Evolutionary conservation across 768 basidiomycete species (phyloP), one percentile per base, ranked within the genome.

Genomic region (Strobilomyces echinocephalus): DNA sequence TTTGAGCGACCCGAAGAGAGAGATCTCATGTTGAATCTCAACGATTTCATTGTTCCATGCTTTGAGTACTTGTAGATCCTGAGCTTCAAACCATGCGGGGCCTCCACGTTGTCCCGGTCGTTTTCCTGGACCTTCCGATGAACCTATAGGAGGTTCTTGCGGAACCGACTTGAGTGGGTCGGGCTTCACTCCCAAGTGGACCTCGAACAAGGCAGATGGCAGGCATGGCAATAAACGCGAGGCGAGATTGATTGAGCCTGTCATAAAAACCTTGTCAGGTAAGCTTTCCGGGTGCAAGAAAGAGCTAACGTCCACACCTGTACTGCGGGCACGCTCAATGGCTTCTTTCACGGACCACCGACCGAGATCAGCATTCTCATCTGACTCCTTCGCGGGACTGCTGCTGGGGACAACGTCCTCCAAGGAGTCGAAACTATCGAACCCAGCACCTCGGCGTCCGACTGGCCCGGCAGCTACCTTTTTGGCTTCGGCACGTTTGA

Each of bases 1-100:
- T 69, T 91, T 91, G 49, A 93, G 73, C 4, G 87, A 88, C 3
- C 90, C 90, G 64, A 93, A 93, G 42, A 91, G 75, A 0, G 87
- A 86, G 14, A 93, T 85, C 65, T 93, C 91, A 21, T 82, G 84
- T 59, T 91, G 90, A 28, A 93, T 76, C 62, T 88, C 87, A 16
- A 78, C 58, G 39, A 93, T 91, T 18, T 86, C 83, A 61, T 93
- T 92, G 61, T 83, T 86, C 80, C 85, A 86, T 15, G 83, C 83
- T 64, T 90, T 91, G 40, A 93, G 71, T 5, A 87, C 73, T 35
- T 80, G 79, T 20, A 93, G 70, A 68, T 93, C 90, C 63, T 87
- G 85, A 1, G 85, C 85, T 64, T 91, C 89, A 60, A 83, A 93
- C 88, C 90, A 90, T 1, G 86, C 76, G 12, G 86, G 82, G 20